phyloP scores from a whole-genome alignment of 2,329 filamentous ascomycete species.

The Shiraia bambusicola region DNA sequence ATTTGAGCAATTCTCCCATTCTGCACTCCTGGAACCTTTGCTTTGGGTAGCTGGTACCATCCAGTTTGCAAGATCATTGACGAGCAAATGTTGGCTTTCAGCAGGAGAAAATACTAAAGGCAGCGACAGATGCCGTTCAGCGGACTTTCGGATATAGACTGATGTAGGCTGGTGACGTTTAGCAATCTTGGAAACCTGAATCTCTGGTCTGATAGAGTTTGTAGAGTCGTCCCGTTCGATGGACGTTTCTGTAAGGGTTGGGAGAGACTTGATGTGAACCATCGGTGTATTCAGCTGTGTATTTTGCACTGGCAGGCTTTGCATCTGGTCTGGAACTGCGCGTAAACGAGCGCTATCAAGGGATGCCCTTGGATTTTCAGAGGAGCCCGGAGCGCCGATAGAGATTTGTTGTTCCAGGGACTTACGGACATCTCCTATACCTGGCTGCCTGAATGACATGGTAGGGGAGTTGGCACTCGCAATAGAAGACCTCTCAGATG shows the following conservation, averaged over 20 bases:
- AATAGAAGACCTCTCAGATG: too few relatives aligned
- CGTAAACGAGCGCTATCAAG: background rate
- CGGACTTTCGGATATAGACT: constrained; percentile 16
- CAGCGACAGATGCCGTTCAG: constrained; percentile 17
- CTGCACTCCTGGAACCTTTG: constrained; percentile 4
- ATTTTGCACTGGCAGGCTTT: background rate
- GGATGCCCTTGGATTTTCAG: constrained; percentile 1
- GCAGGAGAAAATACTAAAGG: constrained; percentile 21
- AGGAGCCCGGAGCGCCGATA: too few relatives aligned
- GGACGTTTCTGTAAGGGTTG: constrained; percentile 14
- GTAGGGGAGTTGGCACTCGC: too few relatives aligned
- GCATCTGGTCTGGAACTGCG: background rate
- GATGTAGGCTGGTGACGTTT: constrained; percentile 20
- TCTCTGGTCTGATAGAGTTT: constrained; percentile 12
- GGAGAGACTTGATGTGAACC: constrained; percentile 1
- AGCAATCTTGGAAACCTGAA: constrained; percentile 15
- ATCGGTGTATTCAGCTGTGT: background rate
- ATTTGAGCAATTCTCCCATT: constrained; percentile 1
- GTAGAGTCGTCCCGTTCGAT: constrained; percentile 23
- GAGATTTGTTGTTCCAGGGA: background rate
- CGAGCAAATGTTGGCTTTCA: constrained; percentile 23
- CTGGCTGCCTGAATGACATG: too few relatives aligned
- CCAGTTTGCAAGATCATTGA: constrained; percentile 25
- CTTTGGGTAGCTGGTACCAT: constrained; percentile 15
- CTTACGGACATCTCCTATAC: background rate